These are phyloP conservation scores for Drechslera avenae DNA, from an alignment of 2,329 filamentous ascomycete species.

Conservation along the genomic window DNA sequence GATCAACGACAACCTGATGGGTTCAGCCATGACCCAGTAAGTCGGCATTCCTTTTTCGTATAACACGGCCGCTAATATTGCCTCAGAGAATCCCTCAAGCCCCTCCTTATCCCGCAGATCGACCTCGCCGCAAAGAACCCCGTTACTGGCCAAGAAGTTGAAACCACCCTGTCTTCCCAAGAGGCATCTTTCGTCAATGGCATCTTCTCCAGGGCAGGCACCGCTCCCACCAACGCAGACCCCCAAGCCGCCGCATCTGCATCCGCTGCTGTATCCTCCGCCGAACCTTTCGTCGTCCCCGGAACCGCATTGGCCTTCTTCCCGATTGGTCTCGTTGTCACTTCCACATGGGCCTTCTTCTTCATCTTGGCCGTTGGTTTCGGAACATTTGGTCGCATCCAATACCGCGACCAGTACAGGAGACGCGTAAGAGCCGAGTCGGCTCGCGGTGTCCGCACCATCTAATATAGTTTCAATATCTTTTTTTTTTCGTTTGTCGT, in stretches of 20 bases:
- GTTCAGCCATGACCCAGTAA: conserved; percentile 64
- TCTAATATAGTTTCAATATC: conserved; percentile 25
- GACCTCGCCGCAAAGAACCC: conserved; percentile 64
- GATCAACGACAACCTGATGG: conserved; percentile 64
- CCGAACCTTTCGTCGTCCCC: conserved; percentile 68
- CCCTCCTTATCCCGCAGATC: conserved; percentile 70
- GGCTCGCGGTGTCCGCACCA: conserved; percentile 41
- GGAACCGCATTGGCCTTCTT: conserved; percentile 71
- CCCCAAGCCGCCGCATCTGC: conserved; percentile 52
- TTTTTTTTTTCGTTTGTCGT: neutral
- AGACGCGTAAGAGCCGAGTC: conserved; percentile 55
- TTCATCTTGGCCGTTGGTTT: conserved; percentile 63
- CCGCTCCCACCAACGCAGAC: conserved; percentile 52
- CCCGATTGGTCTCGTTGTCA: conserved; percentile 72
- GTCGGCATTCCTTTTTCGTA: conserved; percentile 30
- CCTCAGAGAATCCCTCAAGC: conserved; percentile 62
- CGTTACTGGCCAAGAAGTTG: conserved; percentile 57
- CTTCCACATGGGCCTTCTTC: conserved; percentile 62
- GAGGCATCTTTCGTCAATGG: conserved; percentile 74
- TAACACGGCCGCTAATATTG: conserved; percentile 15
- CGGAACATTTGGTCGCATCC: conserved; percentile 70
- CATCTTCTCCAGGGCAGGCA: conserved; percentile 65
- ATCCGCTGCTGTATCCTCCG: conserved; percentile 48
- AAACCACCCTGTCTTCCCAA: conserved; percentile 69
- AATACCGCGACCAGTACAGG: conserved; percentile 68